Percentiles rank a stretch among this genome's conserved stretches.
Conservation (phyloP, 139 green algal species). For the Mesostigma viride region DNA sequence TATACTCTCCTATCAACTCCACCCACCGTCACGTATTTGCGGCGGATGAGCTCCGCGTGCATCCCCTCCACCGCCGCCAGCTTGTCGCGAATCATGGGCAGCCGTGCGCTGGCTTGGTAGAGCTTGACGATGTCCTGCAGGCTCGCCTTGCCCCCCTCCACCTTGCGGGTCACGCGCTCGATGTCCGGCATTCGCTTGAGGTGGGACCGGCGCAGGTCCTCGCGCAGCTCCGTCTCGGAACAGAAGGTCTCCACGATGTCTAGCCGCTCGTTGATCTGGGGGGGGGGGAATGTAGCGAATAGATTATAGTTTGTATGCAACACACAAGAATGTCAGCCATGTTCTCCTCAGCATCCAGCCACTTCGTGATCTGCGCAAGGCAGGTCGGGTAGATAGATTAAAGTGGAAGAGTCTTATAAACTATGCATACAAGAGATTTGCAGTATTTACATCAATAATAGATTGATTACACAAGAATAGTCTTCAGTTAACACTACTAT, state of each 20-base stretch:
- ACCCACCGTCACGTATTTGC: too few species aligned
- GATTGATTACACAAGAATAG: too few species aligned
- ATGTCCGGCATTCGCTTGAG: conserved; percentile 79
- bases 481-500: too few species aligned
- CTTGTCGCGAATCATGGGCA: conserved; percentile 60
- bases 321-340: too few species aligned
- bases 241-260: conserved; percentile 76
- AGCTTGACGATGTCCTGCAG: conserved; percentile 84
- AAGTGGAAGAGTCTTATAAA: conserved; percentile 1
- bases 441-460: too few species aligned
- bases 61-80: conserved; percentile 49
- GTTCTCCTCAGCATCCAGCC: too few species aligned
- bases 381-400: neutral
- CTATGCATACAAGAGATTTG: too few species aligned
- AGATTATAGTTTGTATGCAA: too few species aligned
- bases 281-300: too few species aligned
- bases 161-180: conserved; percentile 69
- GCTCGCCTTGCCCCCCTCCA: conserved; percentile 52
- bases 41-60: conserved; percentile 37
- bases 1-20: too few species aligned
- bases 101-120: conserved; percentile 62
- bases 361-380: too few species aligned
- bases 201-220: conserved; percentile 53
- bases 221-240: conserved; percentile 50
- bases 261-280: conserved; percentile 53